Evolutionary conservation across 164 flowering plant species (phyloP), one percentile per base, ranked within the genome.

Genomic region (Vitis vinifera): DNA sequence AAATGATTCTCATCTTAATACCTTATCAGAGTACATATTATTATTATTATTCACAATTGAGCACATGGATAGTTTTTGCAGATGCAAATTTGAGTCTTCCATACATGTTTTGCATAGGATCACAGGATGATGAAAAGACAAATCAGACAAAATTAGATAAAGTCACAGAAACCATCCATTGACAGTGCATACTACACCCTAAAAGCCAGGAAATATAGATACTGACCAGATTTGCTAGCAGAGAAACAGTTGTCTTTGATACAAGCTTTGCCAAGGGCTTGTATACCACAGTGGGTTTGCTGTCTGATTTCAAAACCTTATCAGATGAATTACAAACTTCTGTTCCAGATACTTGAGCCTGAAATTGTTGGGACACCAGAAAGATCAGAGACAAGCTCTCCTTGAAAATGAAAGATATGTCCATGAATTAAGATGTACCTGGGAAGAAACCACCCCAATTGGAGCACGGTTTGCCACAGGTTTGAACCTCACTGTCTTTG

Each of bases 261-360:
- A 88, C 94, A 70, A 85, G 79, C 76, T 91, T 93, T 14, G 99
- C 94, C 84, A 85, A 69, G 13, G 99, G 99, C 78, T 90, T 95
- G 75, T 87, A 88, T 52, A 93, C 67, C 44, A 90, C 87, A 71
- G 72, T 77, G 53, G 86, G 63, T 74, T 76, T 81, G 64, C 48
- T 62, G n/a, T 84, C 88, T 47, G 82, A 44, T 55, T 74, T 66
- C 30, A 66, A 67, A 69, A 51, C 78, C 62, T 70, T 78, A 27
- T 81, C 81, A 56, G 83, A 75, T 56, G 83, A 75, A 74, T 16
- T 65, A 58, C 71, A 61, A 72, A 14, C 76, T 52, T 76, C 77
- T 44, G 81, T 49, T 53, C 79, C 85, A 57, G 87, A 79, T 44
- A 71, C 52, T 65, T 83, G 88, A 49, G 74, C 88, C 94, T 90